Percentiles rank a stretch among this genome's conserved stretches.
phyloP scores from a whole-genome alignment of 192 early-diverging fungal genomes.

The Podila horticola region DNA sequence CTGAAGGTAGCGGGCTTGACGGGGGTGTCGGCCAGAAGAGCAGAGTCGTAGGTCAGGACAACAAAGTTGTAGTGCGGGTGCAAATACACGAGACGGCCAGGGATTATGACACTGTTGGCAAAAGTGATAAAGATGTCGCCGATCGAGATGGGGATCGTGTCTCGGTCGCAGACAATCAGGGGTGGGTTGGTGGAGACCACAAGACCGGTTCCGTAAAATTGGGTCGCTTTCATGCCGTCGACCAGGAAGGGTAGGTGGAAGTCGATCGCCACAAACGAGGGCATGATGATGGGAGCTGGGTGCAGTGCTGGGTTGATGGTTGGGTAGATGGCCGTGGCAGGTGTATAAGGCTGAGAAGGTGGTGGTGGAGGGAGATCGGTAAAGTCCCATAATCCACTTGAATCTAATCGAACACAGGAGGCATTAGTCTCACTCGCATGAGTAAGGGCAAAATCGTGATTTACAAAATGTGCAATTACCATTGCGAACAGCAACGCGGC shows the following conservation, averaged over 20 bases:
- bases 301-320: constrained; percentile 77
- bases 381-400: constrained; percentile 86
- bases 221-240: constrained; percentile 78
- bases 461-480: constrained; percentile 36
- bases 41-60: constrained; percentile 84
- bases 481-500: constrained; percentile 82
- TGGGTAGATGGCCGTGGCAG: constrained; percentile 78
- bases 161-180: constrained; percentile 84
- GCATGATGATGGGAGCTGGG: constrained; percentile 78
- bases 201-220: constrained; percentile 79
- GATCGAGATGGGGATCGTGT: constrained; percentile 80
- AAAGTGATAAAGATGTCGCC: constrained; percentile 87
- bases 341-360: constrained; percentile 53
- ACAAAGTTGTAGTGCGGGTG: constrained; percentile 93
- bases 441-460: not conserved
- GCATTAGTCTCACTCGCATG: not conserved
- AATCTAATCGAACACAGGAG: constrained; percentile 40
- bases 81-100: constrained; percentile 80
- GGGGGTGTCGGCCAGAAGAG: constrained; percentile 78
- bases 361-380: constrained; percentile 72
- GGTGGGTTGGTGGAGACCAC: constrained; percentile 82
- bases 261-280: constrained; percentile 82
- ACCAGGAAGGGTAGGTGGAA: constrained; percentile 85
- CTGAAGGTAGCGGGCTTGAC: constrained; percentile 72
- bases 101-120: constrained; percentile 89